A percentile compares a stretch with the other conserved stretches of the same genome.
phyloP scores from a whole-genome alignment of 371 early-diverging fungal species.

The Mortierella sp. region DNA sequence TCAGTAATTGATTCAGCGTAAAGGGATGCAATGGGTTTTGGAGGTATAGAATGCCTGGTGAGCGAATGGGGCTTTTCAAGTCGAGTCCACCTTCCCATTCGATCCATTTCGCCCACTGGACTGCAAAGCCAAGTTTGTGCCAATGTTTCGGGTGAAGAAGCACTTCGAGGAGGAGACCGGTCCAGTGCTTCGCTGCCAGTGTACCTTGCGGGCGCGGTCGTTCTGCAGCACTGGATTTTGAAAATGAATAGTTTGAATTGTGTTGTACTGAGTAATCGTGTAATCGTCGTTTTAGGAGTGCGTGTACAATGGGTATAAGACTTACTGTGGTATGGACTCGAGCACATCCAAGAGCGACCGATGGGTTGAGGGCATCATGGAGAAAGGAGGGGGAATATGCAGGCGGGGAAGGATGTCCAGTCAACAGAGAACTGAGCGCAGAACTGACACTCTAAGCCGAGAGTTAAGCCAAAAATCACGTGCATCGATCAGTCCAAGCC shows the following conservation, averaged over 20 bases:
- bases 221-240: constrained; percentile 19
- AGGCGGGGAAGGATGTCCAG: constrained; percentile 2
- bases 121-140: constrained; percentile 46
- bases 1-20: constrained; percentile 32
- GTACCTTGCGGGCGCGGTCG: constrained; percentile 28
- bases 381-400: constrained; percentile 15
- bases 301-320: too few species aligned
- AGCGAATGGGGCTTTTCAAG: constrained; percentile 27
- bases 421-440: too few species aligned
- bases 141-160: constrained; percentile 42
- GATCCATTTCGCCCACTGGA: constrained; percentile 54
- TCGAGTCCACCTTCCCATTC: constrained; percentile 53
- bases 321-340: constrained; percentile 50
- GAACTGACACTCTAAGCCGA: too few species aligned
- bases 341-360: constrained; percentile 43
- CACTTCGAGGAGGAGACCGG: constrained; percentile 32
- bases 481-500: too few species aligned
- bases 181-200: constrained; percentile 24
- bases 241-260: background rate
- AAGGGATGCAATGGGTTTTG: constrained; percentile 49
- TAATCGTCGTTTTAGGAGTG: too few species aligned
- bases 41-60: constrained; percentile 41
- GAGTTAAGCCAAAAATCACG: too few species aligned
- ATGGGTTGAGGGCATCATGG: constrained; percentile 44
- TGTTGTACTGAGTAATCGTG: too few species aligned